Evolutionary conservation across 495 filamentous ascomycete species (phyloP).

Genomic region (Penicillium canariense): DNA sequence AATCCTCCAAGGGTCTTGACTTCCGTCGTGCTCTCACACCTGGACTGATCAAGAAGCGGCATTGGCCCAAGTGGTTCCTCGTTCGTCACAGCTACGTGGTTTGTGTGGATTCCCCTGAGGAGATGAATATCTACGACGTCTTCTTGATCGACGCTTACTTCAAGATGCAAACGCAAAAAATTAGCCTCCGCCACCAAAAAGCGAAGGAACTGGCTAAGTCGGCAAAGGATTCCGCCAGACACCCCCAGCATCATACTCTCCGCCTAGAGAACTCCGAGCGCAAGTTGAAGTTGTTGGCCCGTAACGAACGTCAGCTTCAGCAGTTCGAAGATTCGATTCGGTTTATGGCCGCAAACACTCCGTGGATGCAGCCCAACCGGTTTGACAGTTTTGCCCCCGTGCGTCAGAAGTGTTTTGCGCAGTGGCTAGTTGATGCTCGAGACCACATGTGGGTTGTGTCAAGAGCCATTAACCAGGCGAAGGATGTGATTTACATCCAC

Average conservation of each 20-base stretch:
- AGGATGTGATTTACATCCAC: conserved; percentile 98
- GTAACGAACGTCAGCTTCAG: conserved; percentile 81
- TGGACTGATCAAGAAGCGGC: conserved; percentile 68
- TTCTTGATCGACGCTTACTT: conserved; percentile 90
- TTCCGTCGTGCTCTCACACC: conserved; percentile 80
- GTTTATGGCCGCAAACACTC: conserved; percentile 75
- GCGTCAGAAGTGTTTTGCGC: conserved; percentile 79
- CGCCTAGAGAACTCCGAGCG: conserved; percentile 84
- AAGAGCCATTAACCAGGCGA: conserved; percentile 93
- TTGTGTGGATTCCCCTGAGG: conserved; percentile 95
- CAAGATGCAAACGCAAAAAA: conserved; percentile 66
- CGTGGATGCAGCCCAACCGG: conserved; percentile 78
- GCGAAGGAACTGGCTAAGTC: conserved; percentile 63
- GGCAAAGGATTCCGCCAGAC: conserved; percentile 60
- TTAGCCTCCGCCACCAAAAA: conserved; percentile 57
- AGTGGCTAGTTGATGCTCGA: conserved; percentile 94
- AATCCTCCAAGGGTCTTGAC: conserved; percentile 87
- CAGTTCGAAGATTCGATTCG: conserved; percentile 92
- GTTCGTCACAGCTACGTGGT: conserved; percentile 97
- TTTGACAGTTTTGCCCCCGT: conserved; percentile 95
- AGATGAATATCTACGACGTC: conserved; percentile 99
- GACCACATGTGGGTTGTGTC: conserved; percentile 99
- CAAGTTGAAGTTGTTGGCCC: conserved; percentile 84
- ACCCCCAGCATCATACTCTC: conserved; percentile 79
- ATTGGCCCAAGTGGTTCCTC: conserved; percentile 94